phyloP scores from a whole-genome alignment of 805 yeast genomes.

The Teunomyces tritomae region DNA sequence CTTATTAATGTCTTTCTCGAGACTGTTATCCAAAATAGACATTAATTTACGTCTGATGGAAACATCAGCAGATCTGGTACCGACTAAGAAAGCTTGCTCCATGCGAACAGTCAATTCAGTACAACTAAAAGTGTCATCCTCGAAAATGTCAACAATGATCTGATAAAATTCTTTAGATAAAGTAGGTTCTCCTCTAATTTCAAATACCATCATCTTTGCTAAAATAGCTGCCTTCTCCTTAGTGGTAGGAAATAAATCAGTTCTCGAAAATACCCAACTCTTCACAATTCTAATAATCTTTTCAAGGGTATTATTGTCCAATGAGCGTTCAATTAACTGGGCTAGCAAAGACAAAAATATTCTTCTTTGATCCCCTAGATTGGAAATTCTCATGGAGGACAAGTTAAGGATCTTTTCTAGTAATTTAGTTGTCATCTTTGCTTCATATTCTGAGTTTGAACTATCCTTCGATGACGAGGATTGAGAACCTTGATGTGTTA shows the following conservation, averaged over 20 bases:
- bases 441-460: slow-evolving; percentile 60
- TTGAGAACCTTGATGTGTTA: slow-evolving; percentile 50
- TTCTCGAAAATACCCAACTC: slow-evolving; percentile 83
- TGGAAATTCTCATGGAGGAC: slow-evolving; percentile 75
- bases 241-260: slow-evolving; percentile 86
- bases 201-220: slow-evolving; percentile 91
- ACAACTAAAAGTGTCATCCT: slow-evolving; percentile 69
- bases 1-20: slow-evolving; percentile 75
- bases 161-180: slow-evolving; percentile 76
- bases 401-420: slow-evolving; percentile 75
- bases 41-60: slow-evolving; percentile 72
- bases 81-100: slow-evolving; percentile 95
- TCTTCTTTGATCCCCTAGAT: slow-evolving; percentile 91
- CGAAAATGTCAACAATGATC: slow-evolving; percentile 84
- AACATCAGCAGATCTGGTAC: slow-evolving; percentile 80
- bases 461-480: slow-evolving; percentile 25
- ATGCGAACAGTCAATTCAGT: slow-evolving; percentile 89
- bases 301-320: slow-evolving; percentile 69
- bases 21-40: slow-evolving; percentile 71
- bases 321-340: slow-evolving; percentile 84
- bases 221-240: slow-evolving; percentile 95
- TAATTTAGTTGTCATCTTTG: slow-evolving; percentile 72
- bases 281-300: slow-evolving; percentile 77
- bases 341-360: slow-evolving; percentile 83
- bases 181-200: slow-evolving; percentile 79